phyloP scores from a whole-genome alignment of 148 eudicot genomes.

The Agrostemma githago region DNA sequence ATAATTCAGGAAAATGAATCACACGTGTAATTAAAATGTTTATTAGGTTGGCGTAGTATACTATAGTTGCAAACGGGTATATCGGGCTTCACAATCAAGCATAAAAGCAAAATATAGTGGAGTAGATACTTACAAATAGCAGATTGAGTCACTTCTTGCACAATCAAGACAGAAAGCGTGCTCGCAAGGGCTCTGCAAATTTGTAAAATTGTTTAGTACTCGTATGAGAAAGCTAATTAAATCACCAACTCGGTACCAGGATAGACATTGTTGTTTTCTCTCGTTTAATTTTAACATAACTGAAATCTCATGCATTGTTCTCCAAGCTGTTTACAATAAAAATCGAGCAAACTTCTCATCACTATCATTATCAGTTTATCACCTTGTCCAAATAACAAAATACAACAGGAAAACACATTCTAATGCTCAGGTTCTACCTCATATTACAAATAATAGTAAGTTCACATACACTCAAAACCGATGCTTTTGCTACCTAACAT shows the following conservation, averaged over 20 bases:
- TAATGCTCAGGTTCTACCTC: too few species aligned
- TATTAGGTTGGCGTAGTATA: background rate
- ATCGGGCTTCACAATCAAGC: background rate
- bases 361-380: background rate
- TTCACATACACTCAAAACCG: too few species aligned
- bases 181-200: conserved; percentile 97
- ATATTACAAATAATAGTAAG: too few species aligned
- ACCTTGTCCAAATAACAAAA: too few species aligned
- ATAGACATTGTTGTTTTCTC: background rate
- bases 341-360: background rate
- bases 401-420: too few species aligned
- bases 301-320: background rate
- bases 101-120: conserved; percentile 1
- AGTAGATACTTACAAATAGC: conserved; percentile 72
- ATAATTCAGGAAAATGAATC: background rate
- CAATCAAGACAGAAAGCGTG: conserved; percentile 98
- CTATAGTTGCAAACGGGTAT: background rate
- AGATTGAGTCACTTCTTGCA: conserved; percentile 95
- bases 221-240: background rate
- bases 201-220: conserved; percentile 8
- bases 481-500: too few species aligned
- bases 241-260: background rate
- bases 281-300: background rate
- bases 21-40: background rate
- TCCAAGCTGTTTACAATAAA: background rate